Percentiles rank a stretch among this genome's conserved stretches.
Conservation (phyloP, 805 yeast species). For the Ogataea corticis region DNA sequence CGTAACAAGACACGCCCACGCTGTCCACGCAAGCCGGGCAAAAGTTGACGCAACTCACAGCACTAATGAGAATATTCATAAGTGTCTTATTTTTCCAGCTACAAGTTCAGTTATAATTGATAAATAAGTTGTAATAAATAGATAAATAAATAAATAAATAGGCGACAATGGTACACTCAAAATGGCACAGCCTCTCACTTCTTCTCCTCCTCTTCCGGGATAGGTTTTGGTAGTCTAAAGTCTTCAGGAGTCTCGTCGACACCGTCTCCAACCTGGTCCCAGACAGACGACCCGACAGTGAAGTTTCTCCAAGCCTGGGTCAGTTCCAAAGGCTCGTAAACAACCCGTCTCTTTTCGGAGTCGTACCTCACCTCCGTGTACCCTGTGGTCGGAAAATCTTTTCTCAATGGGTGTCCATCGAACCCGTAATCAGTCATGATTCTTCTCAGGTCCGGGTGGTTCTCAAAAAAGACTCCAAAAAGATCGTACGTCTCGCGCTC, state of each 20-base stretch:
- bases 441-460: slow-evolving; percentile 87
- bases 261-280: slow-evolving; percentile 93
- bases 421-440: slow-evolving; percentile 91
- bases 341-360: slow-evolving; percentile 86
- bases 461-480: slow-evolving; percentile 85
- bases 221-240: slow-evolving; percentile 83
- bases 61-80: no score
- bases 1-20: no score
- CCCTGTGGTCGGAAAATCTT: slow-evolving; percentile 92
- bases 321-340: slow-evolving; percentile 86
- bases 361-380: slow-evolving; percentile 89
- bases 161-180: slow-evolving; percentile 12
- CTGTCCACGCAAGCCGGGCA: no score
- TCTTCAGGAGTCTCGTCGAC: slow-evolving; percentile 76
- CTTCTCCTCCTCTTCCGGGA: slow-evolving; percentile 43
- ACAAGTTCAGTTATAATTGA: no score
- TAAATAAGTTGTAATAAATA: slow-evolving; percentile 23
- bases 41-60: no score
- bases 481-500: slow-evolving; percentile 88
- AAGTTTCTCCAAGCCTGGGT: slow-evolving; percentile 93
- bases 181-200: slow-evolving; percentile 22
- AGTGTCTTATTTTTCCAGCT: no score
- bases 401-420: slow-evolving; percentile 88
- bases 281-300: slow-evolving; percentile 81
- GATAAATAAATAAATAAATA: slow-evolving; percentile 21